phyloP scores from a whole-genome alignment of 805 yeast species.

The Candida quercuum region DNA sequence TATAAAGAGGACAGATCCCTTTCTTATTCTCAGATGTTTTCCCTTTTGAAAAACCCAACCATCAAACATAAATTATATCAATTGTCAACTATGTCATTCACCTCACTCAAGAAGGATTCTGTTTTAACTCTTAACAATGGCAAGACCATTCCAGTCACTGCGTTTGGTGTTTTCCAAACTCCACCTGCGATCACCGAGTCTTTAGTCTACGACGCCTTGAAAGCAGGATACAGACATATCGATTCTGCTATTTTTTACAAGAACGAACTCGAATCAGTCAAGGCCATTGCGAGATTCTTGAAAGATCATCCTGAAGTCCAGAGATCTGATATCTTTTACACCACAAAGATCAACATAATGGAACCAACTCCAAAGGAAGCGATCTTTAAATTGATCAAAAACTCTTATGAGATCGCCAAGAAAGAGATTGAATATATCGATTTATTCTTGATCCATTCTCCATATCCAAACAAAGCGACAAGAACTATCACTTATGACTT shows the following conservation, averaged over 20 bases:
- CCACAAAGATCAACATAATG: constrained; percentile 66
- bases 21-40: too few relatives aligned
- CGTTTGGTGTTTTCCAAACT: constrained; percentile 60
- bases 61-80: too few relatives aligned
- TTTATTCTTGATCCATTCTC: constrained; percentile 59
- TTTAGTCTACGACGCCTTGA: constrained; percentile 48
- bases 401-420: constrained; percentile 44
- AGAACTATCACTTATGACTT: constrained; percentile 65
- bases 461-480: constrained; percentile 38
- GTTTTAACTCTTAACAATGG: constrained; percentile 47
- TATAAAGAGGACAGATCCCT: too few relatives aligned
- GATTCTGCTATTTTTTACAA: constrained; percentile 62
- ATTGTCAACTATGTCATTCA: too few relatives aligned
- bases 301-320: constrained; percentile 37
- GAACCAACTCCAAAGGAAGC: constrained; percentile 55
- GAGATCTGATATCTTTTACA: constrained; percentile 47
- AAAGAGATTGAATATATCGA: constrained; percentile 61
- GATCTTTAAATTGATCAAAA: constrained; percentile 48
- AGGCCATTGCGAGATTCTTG: constrained; percentile 47
- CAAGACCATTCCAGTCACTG: constrained; percentile 55
- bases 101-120: too few relatives aligned
- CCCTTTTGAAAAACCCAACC: too few relatives aligned
- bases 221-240: constrained; percentile 61
- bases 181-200: constrained; percentile 33
- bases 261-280: constrained; percentile 57